Base-by-base conservation (phyloP, 805 yeast species). In the Candida sonorensis region DNA sequence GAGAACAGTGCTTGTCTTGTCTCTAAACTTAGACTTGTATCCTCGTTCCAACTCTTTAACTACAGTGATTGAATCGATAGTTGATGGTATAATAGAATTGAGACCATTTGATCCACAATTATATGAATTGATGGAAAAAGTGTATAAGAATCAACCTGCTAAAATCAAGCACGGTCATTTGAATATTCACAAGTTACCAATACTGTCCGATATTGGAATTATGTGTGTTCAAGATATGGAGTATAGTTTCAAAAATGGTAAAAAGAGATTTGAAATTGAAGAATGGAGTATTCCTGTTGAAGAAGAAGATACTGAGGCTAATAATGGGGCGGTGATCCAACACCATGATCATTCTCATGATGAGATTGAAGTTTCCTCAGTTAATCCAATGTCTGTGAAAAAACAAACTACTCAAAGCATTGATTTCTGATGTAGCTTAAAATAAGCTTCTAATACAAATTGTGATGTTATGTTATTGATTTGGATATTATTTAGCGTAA, bases 241-340 rank as follows among this genome's bases (percentile, higher is more conserved):
- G 57, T 80, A 73, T 55, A 86, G 95, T 5, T 90, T 88, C 61
- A 78, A 79, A 50, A 84, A 86, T 43, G 90, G 95, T 10, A 71
- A 82, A 41, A 75, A 77, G 55, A 77, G 72, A 46, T 86, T 90
- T 51, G 95, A 84, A 48, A 80, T 92, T 33, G 90, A 84, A 44
- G 85, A 79, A 48, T 92, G 96, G 95, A 85, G 95, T n/a, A 92
- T 92, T 31, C 97, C 98, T 0, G 95, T 90, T 2, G 96, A 87
- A 36, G 94, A 81, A 36, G 82, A 68, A n/a, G 80, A 68, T 11
- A 70, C n/a, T n/a, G n/a, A n/a, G n/a, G n/a, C n/a, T n/a, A n/a
- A n/a, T n/a, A n/a, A n/a, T n/a, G n/a, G n/a, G n/a, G n/a, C n/a
- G n/a, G n/a, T n/a, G n/a, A n/a, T n/a, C n/a, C n/a, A n/a, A n/a